Base-by-base conservation (phyloP, 805 yeast species). In the Saturnispora quitensis region DNA sequence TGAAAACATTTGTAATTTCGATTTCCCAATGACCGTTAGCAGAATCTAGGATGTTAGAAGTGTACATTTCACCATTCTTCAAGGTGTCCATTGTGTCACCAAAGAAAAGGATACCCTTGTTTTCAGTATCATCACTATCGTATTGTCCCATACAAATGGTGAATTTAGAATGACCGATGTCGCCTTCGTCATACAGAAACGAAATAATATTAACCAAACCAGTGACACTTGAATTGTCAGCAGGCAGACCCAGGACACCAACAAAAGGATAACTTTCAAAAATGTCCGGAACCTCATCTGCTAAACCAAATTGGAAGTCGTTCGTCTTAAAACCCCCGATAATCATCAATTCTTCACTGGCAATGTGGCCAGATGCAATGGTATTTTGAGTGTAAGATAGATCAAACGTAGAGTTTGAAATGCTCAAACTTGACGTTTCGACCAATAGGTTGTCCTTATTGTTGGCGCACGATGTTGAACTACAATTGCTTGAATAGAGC, bases 181-280 rank as follows among this genome's bases (percentile, higher is more conserved):
- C 61, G 24, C 64, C 65, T 3, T 65, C 62, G 24, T 59, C 52
- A 31, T 70, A 58, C 45, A 76, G 60, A 25, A 67, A 74, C 28
- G 71, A 63, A 15, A 77, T 68, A 44, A 76, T 63, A 58, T 78
- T 75, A 43, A 66, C 64, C 47, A 65, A 56, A 5, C 66, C 62
- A 15, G 65, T 62, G 3, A 62, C 56, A 1, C 70, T 54, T 8
- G 72, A 60, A 47, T 72, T 72, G 40, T 66, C 62, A 3, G 81
- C 70, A 4, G 86, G 78, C 27, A 82, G 68, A 2, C 87, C 87
- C 50, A 82, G 60, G 18, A 82, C 74, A 17, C 88, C 88, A 55
- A 79, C 76, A 40, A 81, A 74, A 15, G 74, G 70, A 62, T 77
- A 81, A 17, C 68, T 67, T 3, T 67, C 68, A 55, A 82, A 82